Conservation (phyloP, 371 early-diverging fungal species). For the Fennellomyces sp. region DNA sequence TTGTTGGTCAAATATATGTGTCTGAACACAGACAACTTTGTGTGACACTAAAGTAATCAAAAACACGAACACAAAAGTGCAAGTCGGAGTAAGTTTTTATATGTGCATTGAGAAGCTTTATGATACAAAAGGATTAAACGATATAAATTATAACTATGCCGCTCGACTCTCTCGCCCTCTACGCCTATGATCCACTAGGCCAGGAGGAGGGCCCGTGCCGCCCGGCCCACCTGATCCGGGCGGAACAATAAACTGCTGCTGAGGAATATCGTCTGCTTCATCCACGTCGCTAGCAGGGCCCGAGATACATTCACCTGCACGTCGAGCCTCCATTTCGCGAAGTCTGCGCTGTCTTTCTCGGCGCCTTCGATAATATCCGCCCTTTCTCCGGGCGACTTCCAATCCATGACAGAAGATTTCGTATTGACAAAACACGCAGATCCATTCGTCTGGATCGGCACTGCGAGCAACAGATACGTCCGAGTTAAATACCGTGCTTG, state of each 20-base stretch:
- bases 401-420: conserved; percentile 37
- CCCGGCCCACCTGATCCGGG: not conserved
- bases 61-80: not conserved
- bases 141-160: not conserved
- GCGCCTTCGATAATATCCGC: conserved; percentile 32
- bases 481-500: conserved; percentile 3
- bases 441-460: conserved; percentile 45
- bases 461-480: conserved; percentile 22
- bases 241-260: not conserved
- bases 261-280: conserved; percentile 7
- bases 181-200: not conserved
- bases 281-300: conserved; percentile 14
- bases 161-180: not conserved
- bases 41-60: not conserved
- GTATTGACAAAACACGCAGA: conserved; percentile 49
- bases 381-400: conserved; percentile 32
- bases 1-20: not conserved
- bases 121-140: too few relatives aligned
- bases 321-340: conserved; percentile 25
- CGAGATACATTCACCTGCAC: conserved; percentile 14
- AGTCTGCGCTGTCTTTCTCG: conserved; percentile 29
- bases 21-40: not conserved
- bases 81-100: not conserved
- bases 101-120: too few relatives aligned
- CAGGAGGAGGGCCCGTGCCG: not conserved